phyloP scores from a whole-genome alignment of 768 basidiomycete species.

The Clitopilus hobsonii region DNA sequence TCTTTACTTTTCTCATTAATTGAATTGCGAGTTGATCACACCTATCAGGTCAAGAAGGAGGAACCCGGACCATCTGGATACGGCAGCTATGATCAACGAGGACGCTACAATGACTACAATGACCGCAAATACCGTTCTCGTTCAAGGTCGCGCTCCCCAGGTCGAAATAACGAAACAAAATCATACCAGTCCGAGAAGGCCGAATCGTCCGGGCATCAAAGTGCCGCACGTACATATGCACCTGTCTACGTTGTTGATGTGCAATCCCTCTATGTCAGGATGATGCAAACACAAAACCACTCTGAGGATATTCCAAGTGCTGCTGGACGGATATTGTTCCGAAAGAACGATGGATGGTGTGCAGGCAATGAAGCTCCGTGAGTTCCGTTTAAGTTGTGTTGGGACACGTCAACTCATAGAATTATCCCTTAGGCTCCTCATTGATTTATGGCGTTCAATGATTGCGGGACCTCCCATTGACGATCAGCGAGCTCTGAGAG shows the following conservation, averaged over 20 bases:
- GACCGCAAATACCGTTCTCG: conserved; percentile 12
- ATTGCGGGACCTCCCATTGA: conserved; percentile 40
- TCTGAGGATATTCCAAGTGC: conserved; percentile 20
- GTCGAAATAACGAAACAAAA: conserved; percentile 1
- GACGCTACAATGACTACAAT: conserved; percentile 2
- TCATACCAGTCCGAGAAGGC: neutral
- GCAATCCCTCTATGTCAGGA: conserved; percentile 27
- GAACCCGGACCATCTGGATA: neutral
- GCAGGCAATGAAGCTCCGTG: conserved; percentile 51
- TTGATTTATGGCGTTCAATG: conserved; percentile 45
- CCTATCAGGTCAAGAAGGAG: conserved; percentile 6
- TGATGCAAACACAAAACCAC: conserved; percentile 29
- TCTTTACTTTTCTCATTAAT: neutral
- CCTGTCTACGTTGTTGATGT: conserved; percentile 37
- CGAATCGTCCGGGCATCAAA: neutral
- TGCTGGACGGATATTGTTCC: conserved; percentile 27
- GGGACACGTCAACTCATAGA: neutral
- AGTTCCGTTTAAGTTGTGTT: conserved; percentile 12
- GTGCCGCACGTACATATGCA: conserved; percentile 12
- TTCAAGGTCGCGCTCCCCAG: conserved; percentile 13
- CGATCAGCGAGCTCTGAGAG: conserved; percentile 29
- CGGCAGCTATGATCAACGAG: neutral
- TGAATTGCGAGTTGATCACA: neutral
- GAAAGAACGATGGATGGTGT: conserved; percentile 32
- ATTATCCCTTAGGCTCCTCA: conserved; percentile 24